Base-by-base conservation (phyloP, 805 yeast species). In the Wickerhamiella cacticola region DNA sequence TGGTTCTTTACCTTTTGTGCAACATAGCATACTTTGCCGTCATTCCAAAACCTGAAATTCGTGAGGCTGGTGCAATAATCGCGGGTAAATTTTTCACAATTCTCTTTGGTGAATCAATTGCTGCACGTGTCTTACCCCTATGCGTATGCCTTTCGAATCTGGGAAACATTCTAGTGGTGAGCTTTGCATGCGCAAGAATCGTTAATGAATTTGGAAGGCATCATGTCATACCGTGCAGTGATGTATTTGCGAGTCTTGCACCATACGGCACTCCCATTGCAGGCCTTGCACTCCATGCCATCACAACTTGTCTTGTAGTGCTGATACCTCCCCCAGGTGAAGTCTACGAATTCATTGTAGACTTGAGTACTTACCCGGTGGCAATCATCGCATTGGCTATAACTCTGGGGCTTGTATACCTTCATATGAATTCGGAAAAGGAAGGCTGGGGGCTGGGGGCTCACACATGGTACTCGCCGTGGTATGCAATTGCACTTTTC, bases 91-190 rank as follows among this genome's bases (percentile, higher is more conserved):
- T 74, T 60, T 76, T 78, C 64, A 65, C 69, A 45, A 72, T 71
- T 54, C 67, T 78, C 10, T 77, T 78, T 61, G 82, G 82, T 4
- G 72, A 73, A 49, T 68, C 74, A 7, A 59, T 72, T 15, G 73
- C 79, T 0, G 66, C 69, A 3, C 60, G 73, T 8, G 53, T 76
- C 0, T 63, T 78, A 28, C 82, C 83, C 0, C 59, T 78, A 9
- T 62, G 76, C 18, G 77, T 78, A n/a, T 73, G 81, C 2, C 58
- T 75, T 19, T 78, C 82, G 13, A 78, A 78, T 48, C 63, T 79
- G 40, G 84, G 84, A 1, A 79, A 78, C 54, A 78, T 78, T 10
- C 63, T 78, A 44, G 83, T 79, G 31, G 84, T 78, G 3, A 68
- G 78, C 5, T 79, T 71, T 56, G 79, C 82, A 3, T 79, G 75